These are phyloP conservation scores for Amaranthus hypochondriacus DNA, from an alignment of 148 eudicot species.

Conservation along the genomic window DNA sequence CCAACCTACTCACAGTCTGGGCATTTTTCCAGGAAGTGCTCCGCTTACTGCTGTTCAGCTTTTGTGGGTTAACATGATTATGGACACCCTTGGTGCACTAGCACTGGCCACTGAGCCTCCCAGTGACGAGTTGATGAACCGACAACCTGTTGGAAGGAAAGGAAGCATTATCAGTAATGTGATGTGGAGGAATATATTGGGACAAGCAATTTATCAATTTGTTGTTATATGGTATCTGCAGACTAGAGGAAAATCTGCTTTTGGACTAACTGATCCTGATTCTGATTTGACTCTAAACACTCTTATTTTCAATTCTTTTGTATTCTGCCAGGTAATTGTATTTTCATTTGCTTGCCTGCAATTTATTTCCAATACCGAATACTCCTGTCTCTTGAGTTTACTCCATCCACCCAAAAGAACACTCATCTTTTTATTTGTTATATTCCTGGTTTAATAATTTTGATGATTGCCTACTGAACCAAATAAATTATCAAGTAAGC, in stretches of 20 bases:
- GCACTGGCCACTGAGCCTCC: slow-evolving; percentile 66
- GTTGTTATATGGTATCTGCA: slow-evolving; percentile 35
- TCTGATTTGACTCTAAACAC: slow-evolving; percentile 37
- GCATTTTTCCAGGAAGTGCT: slow-evolving; percentile 38
- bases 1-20: neutral
- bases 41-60: slow-evolving; percentile 61
- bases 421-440: too few relatives aligned
- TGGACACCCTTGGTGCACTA: slow-evolving; percentile 64
- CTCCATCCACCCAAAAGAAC: too few relatives aligned
- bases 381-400: too few relatives aligned
- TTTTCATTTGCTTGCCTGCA: neutral
- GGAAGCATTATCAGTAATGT: slow-evolving; percentile 40
- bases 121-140: slow-evolving; percentile 39
- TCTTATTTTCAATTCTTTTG: slow-evolving; percentile 50
- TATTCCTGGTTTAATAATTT: too few relatives aligned
- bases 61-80: slow-evolving; percentile 61
- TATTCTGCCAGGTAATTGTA: slow-evolving; percentile 51
- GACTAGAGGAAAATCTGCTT: slow-evolving; percentile 25
- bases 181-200: slow-evolving; percentile 61
- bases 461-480: neutral
- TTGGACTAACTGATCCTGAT: slow-evolving; percentile 26
- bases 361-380: neutral
- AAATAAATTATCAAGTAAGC: neutral
- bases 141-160: slow-evolving; percentile 46
- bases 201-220: slow-evolving; percentile 51